Conservation (phyloP, 2,329 filamentous ascomycete genomes). For the Colletotrichum shisoi region DNA sequence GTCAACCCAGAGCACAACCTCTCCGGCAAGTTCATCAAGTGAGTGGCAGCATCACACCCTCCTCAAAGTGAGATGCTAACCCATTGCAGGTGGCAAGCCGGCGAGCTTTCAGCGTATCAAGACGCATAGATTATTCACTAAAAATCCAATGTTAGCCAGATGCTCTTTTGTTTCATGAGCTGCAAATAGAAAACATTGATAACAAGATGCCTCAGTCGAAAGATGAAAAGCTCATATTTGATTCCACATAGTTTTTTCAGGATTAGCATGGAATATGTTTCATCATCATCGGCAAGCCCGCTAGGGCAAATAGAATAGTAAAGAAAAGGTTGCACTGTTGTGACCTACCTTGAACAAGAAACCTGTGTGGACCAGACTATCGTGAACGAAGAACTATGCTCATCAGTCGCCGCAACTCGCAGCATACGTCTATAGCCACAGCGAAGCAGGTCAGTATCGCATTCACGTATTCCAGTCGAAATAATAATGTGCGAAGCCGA, state of each 20-base stretch:
- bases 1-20: slow-evolving; percentile 70
- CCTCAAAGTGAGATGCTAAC: slow-evolving; percentile 43
- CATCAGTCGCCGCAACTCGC: not conserved
- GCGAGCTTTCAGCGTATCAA: slow-evolving; percentile 64
- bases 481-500: slow-evolving; percentile 5
- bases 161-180: slow-evolving; percentile 35
- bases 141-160: slow-evolving; percentile 40
- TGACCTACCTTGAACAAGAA: slow-evolving; percentile 43
- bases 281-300: slow-evolving; percentile 66
- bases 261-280: slow-evolving; percentile 80
- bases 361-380: not conserved
- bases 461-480: not conserved
- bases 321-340: slow-evolving; percentile 36
- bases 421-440: not conserved
- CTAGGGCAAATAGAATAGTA: slow-evolving; percentile 36
- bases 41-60: slow-evolving; percentile 46
- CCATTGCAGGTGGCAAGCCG: slow-evolving; percentile 58
- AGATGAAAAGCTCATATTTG: slow-evolving; percentile 82
- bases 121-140: slow-evolving; percentile 38
- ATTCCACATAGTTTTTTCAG: slow-evolving; percentile 73
- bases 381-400: slow-evolving; percentile 2
- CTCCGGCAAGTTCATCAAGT: slow-evolving; percentile 79
- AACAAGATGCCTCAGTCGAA: slow-evolving; percentile 69
- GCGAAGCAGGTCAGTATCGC: not conserved
- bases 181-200: slow-evolving; percentile 46